phyloP scores from a whole-genome alignment of 768 basidiomycete genomes.

The Amanita exitialis region DNA sequence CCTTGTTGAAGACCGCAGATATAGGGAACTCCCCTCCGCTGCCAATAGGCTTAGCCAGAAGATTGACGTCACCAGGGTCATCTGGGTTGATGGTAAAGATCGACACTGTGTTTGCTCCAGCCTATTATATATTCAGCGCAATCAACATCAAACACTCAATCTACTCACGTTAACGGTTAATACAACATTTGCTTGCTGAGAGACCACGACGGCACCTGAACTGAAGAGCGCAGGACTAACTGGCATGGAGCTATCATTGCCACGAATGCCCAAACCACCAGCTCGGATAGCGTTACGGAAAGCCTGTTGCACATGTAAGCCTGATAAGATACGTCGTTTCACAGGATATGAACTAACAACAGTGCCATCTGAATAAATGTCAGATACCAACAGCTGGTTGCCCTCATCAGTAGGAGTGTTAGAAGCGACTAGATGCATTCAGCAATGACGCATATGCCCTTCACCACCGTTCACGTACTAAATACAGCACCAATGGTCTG shows the following conservation, averaged over 20 bases:
- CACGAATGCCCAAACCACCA: neutral
- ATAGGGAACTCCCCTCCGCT: neutral
- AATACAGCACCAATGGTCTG: neutral
- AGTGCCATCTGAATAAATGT: neutral
- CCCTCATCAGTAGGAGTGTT: neutral
- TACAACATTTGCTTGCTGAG: neutral
- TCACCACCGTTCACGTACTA: neutral
- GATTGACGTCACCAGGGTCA: slow-evolving; percentile 4
- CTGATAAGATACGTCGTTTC: neutral
- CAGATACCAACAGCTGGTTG: slow-evolving; percentile 2
- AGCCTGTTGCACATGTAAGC: neutral
- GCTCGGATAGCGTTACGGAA: slow-evolving; percentile 1
- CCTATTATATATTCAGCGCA: neutral
- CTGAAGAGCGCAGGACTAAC: neutral
- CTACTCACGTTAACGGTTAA: neutral
- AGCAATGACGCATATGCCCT: neutral
- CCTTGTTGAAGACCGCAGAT: neutral
- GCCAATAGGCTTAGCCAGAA: neutral
- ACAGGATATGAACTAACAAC: neutral
- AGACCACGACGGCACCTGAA: neutral
- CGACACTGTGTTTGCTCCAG: neutral
- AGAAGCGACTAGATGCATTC: neutral
- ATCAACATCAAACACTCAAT: neutral
- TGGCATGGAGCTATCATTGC: neutral
- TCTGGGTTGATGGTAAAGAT: slow-evolving; percentile 3